Base-by-base conservation (phyloP, 208 protist species). In the Crithidia expoeki region DNA sequence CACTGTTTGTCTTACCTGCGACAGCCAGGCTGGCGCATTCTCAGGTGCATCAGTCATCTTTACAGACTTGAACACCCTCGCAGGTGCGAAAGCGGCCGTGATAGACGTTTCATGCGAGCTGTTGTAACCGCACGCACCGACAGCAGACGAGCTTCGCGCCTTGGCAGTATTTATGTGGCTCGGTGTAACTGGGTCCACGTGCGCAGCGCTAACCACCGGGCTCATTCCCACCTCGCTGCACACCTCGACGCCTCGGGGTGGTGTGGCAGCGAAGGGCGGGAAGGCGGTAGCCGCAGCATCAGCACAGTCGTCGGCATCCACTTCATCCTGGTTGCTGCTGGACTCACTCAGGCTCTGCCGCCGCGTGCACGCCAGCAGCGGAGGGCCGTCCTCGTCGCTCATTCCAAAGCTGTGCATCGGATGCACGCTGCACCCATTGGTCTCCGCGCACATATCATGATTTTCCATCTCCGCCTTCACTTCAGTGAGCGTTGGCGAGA, bases 281-380 rank as follows among this genome's bases (percentile, higher is more conserved):
- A 65, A 63, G 57, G 57, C 40, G 16, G 40, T 42, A 16, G 40
- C 57, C 1, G 3, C 56, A 2, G 16, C 42, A 6, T 36, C 42
- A 42, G 33, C 58, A 4, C 2, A 36, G 25, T 25, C 40, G 23
- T 47, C 28, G 2, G 34, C 27, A 11, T 4, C 19, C n/a, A 33
- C 7, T 27, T 38, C 53, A 3, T 38, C 25, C 36, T 14, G 6
- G 38, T 42, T 32, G 30, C 30, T 33, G 25, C 30, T 27, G 6
- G 28, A n/a, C 19, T 34, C 59, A 10, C 30, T 42, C 28, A 11
- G 33, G 61, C 47, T 67, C 21, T 67, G 46, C n/a, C 46, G 47
- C 33, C 46, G 61, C 30, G 61, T 67, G 23, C 30, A 32, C 11
- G 61, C 32, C 33, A 67, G 33, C 44, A 34, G 47, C 61, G 61